Conservation (phyloP, 768 basidiomycete genomes). For the Pleurotus tuber-regium region DNA sequence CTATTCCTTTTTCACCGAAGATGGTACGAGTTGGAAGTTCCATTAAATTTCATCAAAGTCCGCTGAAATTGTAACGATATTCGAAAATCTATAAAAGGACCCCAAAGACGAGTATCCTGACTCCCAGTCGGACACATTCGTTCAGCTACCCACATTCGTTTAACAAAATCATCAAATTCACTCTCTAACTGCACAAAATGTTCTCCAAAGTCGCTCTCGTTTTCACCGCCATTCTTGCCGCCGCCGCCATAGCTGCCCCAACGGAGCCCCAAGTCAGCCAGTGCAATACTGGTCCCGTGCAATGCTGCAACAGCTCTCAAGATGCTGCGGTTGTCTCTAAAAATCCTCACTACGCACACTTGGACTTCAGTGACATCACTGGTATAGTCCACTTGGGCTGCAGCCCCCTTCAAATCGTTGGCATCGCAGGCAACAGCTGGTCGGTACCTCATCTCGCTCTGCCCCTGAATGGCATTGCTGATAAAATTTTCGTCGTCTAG, state of each 20-base stretch:
- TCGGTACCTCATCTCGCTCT: not conserved
- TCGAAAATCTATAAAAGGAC: no score
- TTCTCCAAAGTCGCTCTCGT: not conserved
- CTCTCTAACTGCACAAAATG: no score
- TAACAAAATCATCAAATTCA: no score
- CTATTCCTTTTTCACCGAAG: no score
- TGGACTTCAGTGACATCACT: constrained; percentile 17
- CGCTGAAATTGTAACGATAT: no score
- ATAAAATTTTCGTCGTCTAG: constrained; percentile 15
- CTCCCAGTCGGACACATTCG: no score
- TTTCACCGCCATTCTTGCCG: not conserved
- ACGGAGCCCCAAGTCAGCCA: not conserved
- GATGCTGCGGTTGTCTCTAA: constrained; percentile 15
- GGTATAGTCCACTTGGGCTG: constrained; percentile 25
- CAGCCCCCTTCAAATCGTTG: no score
- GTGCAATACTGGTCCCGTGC: constrained; percentile 26
- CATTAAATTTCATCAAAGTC: no score
- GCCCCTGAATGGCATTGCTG: not conserved
- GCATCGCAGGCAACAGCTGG: constrained; percentile 22
- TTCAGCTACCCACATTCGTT: no score
- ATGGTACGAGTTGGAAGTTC: no score
- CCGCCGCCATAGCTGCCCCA: not conserved
- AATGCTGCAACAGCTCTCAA: constrained; percentile 27
- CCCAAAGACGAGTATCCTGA: no score
- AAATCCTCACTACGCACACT: constrained; percentile 24